These are phyloP conservation scores for Blakeslea trispora DNA, from an alignment of 371 early-diverging fungal species.

Conservation along the genomic window DNA sequence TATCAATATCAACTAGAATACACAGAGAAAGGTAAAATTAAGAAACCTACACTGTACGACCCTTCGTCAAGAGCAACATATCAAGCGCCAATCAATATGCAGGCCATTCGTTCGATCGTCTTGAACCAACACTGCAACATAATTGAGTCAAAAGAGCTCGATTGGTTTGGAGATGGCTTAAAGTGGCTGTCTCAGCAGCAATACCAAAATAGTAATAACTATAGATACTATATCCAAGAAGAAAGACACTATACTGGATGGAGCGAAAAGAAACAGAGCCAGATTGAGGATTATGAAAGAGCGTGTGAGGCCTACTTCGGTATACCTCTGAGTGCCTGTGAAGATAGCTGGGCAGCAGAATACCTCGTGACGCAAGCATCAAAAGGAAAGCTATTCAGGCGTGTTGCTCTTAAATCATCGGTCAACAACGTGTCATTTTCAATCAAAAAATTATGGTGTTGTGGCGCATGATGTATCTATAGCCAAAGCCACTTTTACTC, in stretches of 20 bases:
- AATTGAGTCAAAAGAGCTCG: conserved; percentile 15
- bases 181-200: conserved; percentile 28
- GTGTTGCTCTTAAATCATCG: conserved; percentile 1
- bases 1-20: conserved; percentile 15
- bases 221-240: conserved; percentile 17
- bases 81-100: conserved; percentile 14
- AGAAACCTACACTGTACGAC: conserved; percentile 10
- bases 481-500: background rate
- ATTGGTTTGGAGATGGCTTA: conserved; percentile 28
- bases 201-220: conserved; percentile 12
- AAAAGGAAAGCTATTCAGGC: conserved; percentile 8
- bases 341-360: conserved; percentile 25
- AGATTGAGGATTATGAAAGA: conserved; percentile 20
- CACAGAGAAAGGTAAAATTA: conserved; percentile 16
- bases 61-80: conserved; percentile 7
- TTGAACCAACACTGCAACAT: conserved; percentile 26
- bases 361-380: conserved; percentile 21
- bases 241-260: conserved; percentile 11
- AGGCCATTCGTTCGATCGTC: conserved; percentile 19
- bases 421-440: background rate
- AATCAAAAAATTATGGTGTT: conserved; percentile 7
- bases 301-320: conserved; percentile 31
- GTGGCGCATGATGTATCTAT: background rate
- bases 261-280: conserved; percentile 12
- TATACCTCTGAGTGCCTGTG: conserved; percentile 23